Evolutionary conservation across 192 early-diverging fungal species (phyloP), one percentile per base, ranked within the genome.

Genomic region (Linnemannia exigua): DNA sequence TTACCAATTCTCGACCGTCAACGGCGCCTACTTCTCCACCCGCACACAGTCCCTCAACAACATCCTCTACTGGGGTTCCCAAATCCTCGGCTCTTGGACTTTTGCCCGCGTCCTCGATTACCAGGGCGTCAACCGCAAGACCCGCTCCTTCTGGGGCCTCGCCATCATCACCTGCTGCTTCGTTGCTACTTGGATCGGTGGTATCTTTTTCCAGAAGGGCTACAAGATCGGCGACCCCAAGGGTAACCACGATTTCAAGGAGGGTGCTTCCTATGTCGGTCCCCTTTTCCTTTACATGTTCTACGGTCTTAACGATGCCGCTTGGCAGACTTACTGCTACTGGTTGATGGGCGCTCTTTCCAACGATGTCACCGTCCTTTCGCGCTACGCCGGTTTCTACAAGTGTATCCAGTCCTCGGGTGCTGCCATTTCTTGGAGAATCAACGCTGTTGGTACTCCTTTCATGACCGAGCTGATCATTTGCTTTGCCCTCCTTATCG

Each of bases 371-470:
- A 91, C 91, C 78, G 87, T 89, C 73, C 87, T 93, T 66, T 89
- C 95, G 31, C 91, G 93, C 67, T 95, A 93, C 79, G 90, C 92
- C 77, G 96, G 95, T 8, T 96, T 94, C 89, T 97, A 97, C 93
- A 97, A 97, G 91, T 94, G 93, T 63, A 94, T 96, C 68, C 96
- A 97, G 90, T 94, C 92, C 77, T 90, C 91, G 76, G 94, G 91
- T 19, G 90, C 84, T 68, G 95, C 93, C 58, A 90, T 95, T 48
- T 88, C 92, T 6, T 92, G 93, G 90, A 92, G 93, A 71, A 79
- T 94, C 69, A 93, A 93, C 69, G 91, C 93, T 51, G 50, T 87
- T 9, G 33, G 41, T 0, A 87, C 79, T 1, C 7, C 31, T 17
- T 87, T 41, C 47, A 66, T 87, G 25, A n/a, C 25, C 15, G 74